These are phyloP conservation scores for Xylaria sp. DNA, from an alignment of 2,329 filamentous ascomycete species.

Conservation along the genomic window DNA sequence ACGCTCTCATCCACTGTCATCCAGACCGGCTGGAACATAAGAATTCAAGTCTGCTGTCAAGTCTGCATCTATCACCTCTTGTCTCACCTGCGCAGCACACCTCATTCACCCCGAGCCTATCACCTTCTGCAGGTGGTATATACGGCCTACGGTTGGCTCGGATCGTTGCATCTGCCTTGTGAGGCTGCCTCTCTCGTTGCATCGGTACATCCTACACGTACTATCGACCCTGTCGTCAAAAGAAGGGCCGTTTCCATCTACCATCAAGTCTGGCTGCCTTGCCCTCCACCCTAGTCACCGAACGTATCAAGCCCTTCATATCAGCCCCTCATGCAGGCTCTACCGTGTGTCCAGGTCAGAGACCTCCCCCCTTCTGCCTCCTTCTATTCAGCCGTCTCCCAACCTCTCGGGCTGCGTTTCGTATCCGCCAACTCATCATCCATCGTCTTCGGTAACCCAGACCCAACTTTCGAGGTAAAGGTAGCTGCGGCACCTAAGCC, in stretches of 20 bases:
- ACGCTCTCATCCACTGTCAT: neutral
- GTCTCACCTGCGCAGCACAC: conserved; percentile 4
- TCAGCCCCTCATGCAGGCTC: conserved; percentile 41
- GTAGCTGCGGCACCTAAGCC: conserved; percentile 46
- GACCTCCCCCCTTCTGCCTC: conserved; percentile 80
- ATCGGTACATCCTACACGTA: conserved; percentile 4
- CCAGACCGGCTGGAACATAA: neutral
- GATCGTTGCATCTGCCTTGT: conserved; percentile 32
- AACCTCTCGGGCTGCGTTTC: conserved; percentile 78
- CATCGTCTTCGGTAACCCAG: conserved; percentile 51
- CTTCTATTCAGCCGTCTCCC: conserved; percentile 80
- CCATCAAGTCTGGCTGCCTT: neutral
- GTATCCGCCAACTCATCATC: conserved; percentile 51
- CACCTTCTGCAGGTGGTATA: conserved; percentile 14
- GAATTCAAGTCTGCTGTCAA: neutral
- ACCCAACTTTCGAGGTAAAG: conserved; percentile 54
- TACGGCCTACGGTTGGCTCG: conserved; percentile 20
- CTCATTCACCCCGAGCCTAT: neutral
- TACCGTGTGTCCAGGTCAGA: conserved; percentile 68
- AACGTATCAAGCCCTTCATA: conserved; percentile 17
- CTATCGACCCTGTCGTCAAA: neutral
- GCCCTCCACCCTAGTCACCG: neutral
- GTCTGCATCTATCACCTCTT: neutral
- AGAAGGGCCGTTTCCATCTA: conserved; percentile 8
- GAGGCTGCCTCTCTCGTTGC: conserved; percentile 24